Base-by-base conservation (phyloP, 2,329 filamentous ascomycete genomes). In the Zasmidium citrigriseum region DNA sequence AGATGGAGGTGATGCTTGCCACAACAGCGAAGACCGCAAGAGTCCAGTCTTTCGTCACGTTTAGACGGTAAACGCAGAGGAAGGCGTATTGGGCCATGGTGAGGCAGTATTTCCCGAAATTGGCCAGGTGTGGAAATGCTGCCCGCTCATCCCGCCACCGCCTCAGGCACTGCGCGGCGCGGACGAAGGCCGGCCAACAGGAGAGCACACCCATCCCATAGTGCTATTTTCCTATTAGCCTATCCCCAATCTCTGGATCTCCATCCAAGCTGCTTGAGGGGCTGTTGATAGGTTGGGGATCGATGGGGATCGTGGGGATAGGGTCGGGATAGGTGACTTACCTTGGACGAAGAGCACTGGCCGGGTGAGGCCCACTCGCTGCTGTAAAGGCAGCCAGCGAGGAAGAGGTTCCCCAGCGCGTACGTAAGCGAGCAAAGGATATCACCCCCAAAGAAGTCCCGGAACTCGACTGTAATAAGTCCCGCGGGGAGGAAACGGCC, bases 391-490 rank as follows among this genome's bases (percentile, higher is more conserved):
- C 95, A 99, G 74, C 96, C 97, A 78, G 98, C 97, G 0, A 98
- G 80, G 67, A 92, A 90, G 41, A 96, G 83, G 70, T 98, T 97
- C 60, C 90, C 89, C 75, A 91, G 90, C 16, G 89, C 84, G 74
- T 99, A 99, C 4, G 93, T 96, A 56, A 96, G 81, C 2, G 95
- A 98, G 75, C 93, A 98, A 75, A 96, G 96, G 82, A 98, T 97
- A 72, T 99, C 95, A 53, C 95, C 95, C 0, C 98, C 83, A 75
- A 97, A 98, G 77, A 99, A 98, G 75, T 99, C 95, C 58, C 93
- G 86, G 73, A 98, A 99, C 72, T 98, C 93, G 51, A 99, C 95
- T 1, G 91, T 91, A 69, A 96, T 97, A 20, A 96, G 73, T 3
- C 93, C 93, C 14, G 93, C 91, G 50, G 93, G 83, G 54, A 96